Base-by-base conservation (phyloP, 2,329 filamentous ascomycete genomes). In the Sclerotinia spermophila region DNA sequence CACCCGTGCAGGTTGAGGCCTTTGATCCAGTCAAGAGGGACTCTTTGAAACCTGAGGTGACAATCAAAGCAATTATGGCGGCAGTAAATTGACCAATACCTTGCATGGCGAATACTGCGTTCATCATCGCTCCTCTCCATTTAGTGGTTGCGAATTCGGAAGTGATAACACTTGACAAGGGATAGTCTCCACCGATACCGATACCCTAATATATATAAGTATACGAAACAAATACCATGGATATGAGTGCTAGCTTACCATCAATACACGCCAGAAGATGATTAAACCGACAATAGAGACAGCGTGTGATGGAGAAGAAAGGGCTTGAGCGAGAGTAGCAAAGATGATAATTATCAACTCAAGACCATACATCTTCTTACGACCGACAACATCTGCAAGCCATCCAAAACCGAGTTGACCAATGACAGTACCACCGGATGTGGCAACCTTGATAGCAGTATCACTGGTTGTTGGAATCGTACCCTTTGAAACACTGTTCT, bases 81-180 rank as follows among this genome's bases (percentile, higher is more conserved):
- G 90, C 92, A 38, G 84, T 84, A 69, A 96, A 89, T 81, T 96
- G 92, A 30, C 93, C 92, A 67, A 96, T 86, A 74, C 92, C 92
- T 80, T 96, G 92, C 91, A 94, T 95, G 75, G 92, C 91, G 77
- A 96, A 96, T 68, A 96, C 92, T 24, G 91, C 86, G 45, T 88
- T 91, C 90, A 96, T 94, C 90, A 96, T 96, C 74, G 92, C 92
- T 75, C 92, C 92, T 80, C 92, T 84, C 89, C 92, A 94, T 81
- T 91, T 93, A 68, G 92, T 95, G 5, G 91, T 94, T 17, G 92
- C 92, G 77, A 96, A 96, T 83, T 96, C 92, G 7, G 92, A 93
- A 8, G 92, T 95, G 77, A 96, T 96, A 74, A 95, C 91, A 33
- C 90, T 91, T 62, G 90, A 93, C 13, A 96, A 84, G 8, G 93